A percentile compares a stretch with the other conserved stretches of the same genome.
Conservation (phyloP, 352 stramenopile species). For the Phytophthora kernoviae region DNA sequence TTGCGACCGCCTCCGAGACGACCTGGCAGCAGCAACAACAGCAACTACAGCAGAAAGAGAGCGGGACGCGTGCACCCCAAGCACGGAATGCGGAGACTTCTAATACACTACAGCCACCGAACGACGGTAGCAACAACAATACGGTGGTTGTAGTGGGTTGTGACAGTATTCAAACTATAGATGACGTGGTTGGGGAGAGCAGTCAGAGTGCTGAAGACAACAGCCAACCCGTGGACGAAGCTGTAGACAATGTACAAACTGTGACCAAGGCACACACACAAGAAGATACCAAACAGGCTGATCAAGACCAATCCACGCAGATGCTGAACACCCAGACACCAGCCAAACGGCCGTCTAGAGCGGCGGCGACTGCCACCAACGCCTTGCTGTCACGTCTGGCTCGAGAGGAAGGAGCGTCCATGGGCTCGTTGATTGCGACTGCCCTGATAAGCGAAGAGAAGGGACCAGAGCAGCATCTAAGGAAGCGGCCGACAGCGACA, state of each 20-base stretch:
- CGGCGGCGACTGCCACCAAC: conserved; percentile 22
- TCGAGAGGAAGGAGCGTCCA: conserved; percentile 8
- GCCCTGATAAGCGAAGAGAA: not conserved
- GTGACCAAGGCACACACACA: not conserved
- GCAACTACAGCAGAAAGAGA: too few relatives aligned
- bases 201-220: too few relatives aligned
- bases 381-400: conserved; percentile 19
- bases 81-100: too few relatives aligned
- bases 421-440: conserved; percentile 12
- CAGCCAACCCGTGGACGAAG: not conserved
- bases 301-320: not conserved
- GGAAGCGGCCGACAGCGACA: conserved; percentile 16
- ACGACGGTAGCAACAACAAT: not conserved
- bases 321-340: not conserved
- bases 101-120: too few relatives aligned
- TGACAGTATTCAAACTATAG: conserved; percentile 3
- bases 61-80: too few relatives aligned
- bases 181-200: too few relatives aligned
- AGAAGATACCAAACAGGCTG: not conserved
- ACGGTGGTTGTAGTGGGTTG: conserved; percentile 2
- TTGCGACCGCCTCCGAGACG: too few relatives aligned
- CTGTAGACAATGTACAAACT: not conserved
- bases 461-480: conserved; percentile 5
- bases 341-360: conserved; percentile 17
- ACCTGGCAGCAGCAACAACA: too few relatives aligned